Evolutionary conservation across 495 filamentous ascomycete genomes (phyloP).

Genomic region (Bryoglossum gracile): DNA sequence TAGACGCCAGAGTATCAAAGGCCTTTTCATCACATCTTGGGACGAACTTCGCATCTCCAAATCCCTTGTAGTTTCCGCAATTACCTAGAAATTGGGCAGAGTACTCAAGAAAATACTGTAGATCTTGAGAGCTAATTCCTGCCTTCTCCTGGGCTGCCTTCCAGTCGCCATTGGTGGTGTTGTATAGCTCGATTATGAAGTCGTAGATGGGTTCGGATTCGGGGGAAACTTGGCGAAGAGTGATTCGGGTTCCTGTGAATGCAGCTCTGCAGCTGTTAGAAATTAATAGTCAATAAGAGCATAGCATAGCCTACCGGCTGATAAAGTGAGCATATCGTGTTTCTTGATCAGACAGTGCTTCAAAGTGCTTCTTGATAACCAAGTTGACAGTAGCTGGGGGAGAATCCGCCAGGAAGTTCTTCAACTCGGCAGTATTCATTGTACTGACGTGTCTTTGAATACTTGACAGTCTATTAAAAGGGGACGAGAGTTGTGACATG

Average conservation of each 20-base stretch:
- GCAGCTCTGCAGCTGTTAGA: constrained; percentile 54
- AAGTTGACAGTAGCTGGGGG: constrained; percentile 82
- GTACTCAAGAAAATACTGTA: constrained; percentile 79
- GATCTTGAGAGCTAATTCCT: constrained; percentile 58
- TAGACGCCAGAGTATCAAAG: constrained; percentile 63
- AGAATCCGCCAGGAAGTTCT: constrained; percentile 80
- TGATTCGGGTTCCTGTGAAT: constrained; percentile 77
- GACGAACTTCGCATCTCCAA: constrained; percentile 92
- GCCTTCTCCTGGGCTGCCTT: constrained; percentile 58
- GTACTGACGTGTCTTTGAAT: constrained; percentile 18
- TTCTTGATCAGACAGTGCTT: constrained; percentile 66
- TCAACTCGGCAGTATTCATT: constrained; percentile 26
- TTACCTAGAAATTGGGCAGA: constrained; percentile 86
- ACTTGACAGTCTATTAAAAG: constrained; percentile 18
- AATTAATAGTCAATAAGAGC: too few relatives aligned
- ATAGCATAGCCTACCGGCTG: constrained; percentile 53
- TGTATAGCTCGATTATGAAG: constrained; percentile 76
- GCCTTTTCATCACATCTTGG: constrained; percentile 62
- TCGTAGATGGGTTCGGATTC: constrained; percentile 82
- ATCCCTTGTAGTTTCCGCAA: constrained; percentile 90
- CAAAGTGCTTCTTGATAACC: constrained; percentile 84
- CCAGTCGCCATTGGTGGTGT: constrained; percentile 72
- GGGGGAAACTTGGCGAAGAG: constrained; percentile 80
- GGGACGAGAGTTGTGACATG: constrained; percentile 2
- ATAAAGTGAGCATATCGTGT: constrained; percentile 91